A percentile compares a stretch with the other conserved stretches of the same genome.
Evolutionary conservation across 176 grass and related monocot species (phyloP).

Genomic region (Paspalum notatum): DNA sequence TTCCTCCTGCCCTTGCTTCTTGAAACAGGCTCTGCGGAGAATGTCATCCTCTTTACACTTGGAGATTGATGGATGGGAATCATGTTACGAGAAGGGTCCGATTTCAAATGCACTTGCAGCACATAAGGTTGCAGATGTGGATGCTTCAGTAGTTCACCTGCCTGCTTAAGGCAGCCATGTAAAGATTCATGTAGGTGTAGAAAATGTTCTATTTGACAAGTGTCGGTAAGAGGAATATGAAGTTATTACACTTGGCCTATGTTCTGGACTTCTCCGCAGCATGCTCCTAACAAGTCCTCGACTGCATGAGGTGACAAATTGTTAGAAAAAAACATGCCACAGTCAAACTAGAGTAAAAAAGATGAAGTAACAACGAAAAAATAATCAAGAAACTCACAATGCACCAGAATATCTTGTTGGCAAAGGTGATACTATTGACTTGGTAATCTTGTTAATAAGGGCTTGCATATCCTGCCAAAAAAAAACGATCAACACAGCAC

Average conservation of each 20-base stretch:
- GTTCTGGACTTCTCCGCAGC: constrained; percentile 81
- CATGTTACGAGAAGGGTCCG: constrained; percentile 38
- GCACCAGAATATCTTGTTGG: constrained; percentile 76
- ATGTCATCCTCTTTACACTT: constrained; percentile 56
- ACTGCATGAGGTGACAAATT: constrained; percentile 50
- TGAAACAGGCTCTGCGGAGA: constrained; percentile 38
- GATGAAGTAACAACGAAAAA: neutral
- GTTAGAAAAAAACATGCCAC: neutral
- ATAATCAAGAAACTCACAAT: constrained; percentile 61
- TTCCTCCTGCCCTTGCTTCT: constrained; percentile 53
- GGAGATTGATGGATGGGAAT: constrained; percentile 37
- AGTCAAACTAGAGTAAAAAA: neutral
- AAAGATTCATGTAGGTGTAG: constrained; percentile 1
- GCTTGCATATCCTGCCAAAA: constrained; percentile 72
- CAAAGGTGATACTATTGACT: constrained; percentile 78
- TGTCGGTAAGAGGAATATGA: neutral
- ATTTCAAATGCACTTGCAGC: constrained; percentile 83
- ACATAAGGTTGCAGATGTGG: constrained; percentile 74
- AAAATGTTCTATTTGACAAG: neutral
- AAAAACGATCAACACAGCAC: constrained; percentile 15
- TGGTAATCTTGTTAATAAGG: constrained; percentile 88
- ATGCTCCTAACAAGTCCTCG: constrained; percentile 85
- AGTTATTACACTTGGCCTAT: constrained; percentile 78
- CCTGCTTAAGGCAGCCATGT: constrained; percentile 49
- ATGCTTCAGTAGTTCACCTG: constrained; percentile 77